Evolutionary conservation across 2,329 filamentous ascomycete genomes (phyloP), one percentile per base, ranked within the genome.

Genomic region (Aureobasidium melanogenum): DNA sequence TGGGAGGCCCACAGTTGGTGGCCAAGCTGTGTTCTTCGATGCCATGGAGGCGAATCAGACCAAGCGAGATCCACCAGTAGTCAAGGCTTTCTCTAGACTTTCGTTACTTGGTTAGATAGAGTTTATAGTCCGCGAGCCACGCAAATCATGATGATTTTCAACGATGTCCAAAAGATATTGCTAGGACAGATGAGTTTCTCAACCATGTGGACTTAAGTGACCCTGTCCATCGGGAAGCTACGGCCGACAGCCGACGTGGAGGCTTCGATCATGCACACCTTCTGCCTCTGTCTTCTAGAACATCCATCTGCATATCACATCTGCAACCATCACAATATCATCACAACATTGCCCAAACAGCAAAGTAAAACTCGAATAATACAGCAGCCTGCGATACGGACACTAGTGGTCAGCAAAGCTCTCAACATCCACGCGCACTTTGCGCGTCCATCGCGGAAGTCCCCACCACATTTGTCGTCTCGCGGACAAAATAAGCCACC

Each of bases 81-180:
- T 86, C 17, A 84, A 81, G 67, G 69, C 63, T 0, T 79, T 83
- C 69, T 75, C 80, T 66, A 75, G 71, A 63, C 65, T 82, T 66
- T 69, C 69, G 51, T 67, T 80, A 63, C 65, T 79, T 52, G 72
- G 66, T 44, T 69, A 65, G 64, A 59, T 30, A 54, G n/a, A 17
- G n/a, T 54, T 15, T 54, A 38, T 36, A 51, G 19, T 9, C 19
- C n/a, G 14, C 7, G 9, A 5, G 17, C 9, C 17, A n/a, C 7
- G 24, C 24, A 47, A n/a, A 28, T 30, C 22, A 47, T 30, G 24
- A 47, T n/a, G 24, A 47, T 3, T 22, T 28, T 28, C 24, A 6
- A 32, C n/a, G 26, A 48, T 28, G 46, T 48, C 19, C 26, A 48
- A 19, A 19, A 32, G 9, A 15, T 9, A 14, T n/a, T 22, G 46